A percentile compares a stretch with the other conserved stretches of the same genome.
Evolutionary conservation across 768 basidiomycete species (phyloP).

Genomic region (Tephrocybe sp.): DNA sequence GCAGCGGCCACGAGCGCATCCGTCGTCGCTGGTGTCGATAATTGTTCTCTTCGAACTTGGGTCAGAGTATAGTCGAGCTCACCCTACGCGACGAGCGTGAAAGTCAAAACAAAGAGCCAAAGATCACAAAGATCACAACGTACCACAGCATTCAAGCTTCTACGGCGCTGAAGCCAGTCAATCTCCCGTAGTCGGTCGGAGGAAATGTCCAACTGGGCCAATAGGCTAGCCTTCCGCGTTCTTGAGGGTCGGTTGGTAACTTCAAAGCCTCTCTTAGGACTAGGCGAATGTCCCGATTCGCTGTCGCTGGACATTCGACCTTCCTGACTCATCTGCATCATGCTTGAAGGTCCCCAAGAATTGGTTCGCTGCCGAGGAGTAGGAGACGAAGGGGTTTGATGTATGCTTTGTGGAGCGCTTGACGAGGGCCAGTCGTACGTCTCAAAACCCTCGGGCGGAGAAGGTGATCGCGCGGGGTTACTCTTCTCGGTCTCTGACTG

Average conservation of each 20-base stretch:
- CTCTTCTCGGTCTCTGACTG: conserved; percentile 16
- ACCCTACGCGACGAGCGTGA: conserved; percentile 41
- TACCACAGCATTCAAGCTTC: conserved; percentile 72
- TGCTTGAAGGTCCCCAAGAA: conserved; percentile 48
- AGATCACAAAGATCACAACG: conserved; percentile 23
- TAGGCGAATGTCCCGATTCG: conserved; percentile 44
- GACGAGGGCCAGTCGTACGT: conserved; percentile 27
- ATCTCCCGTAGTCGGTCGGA: conserved; percentile 55
- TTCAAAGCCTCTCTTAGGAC: conserved; percentile 45
- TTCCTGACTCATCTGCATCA: conserved; percentile 42
- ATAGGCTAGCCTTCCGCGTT: conserved; percentile 32
- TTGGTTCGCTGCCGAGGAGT: conserved; percentile 44
- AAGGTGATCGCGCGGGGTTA: conserved; percentile 16
- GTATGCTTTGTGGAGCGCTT: conserved; percentile 36
- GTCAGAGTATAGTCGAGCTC: conserved; percentile 72
- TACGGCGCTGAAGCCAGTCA: conserved; percentile 76
- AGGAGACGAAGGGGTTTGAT: conserved; percentile 37
- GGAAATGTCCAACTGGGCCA: conserved; percentile 16
- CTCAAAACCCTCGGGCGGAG: conserved; percentile 28
- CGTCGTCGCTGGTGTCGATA: conserved; percentile 52
- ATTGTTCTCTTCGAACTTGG: conserved; percentile 51
- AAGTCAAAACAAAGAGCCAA: not conserved
- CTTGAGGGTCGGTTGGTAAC: conserved; percentile 49
- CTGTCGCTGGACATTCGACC: conserved; percentile 44
- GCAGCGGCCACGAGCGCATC: conserved; percentile 31